Base-by-base conservation (phyloP, 441 rosid species). In the Omphalea diandra region DNA sequence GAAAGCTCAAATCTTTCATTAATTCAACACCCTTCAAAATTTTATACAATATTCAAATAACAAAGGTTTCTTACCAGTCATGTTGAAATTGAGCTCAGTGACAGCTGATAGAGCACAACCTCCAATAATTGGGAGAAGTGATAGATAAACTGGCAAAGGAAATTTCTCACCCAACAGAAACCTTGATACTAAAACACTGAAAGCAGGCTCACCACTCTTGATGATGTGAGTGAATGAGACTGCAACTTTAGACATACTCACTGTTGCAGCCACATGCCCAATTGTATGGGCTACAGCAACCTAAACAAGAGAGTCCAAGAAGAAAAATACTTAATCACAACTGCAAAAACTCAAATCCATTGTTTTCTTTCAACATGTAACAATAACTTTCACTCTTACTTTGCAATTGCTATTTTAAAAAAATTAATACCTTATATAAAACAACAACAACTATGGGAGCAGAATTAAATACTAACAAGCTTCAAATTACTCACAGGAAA, bases 261-360 rank as follows among this genome's bases (percentile, higher is more conserved):
- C 94, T 0, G 98, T 91, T 40, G 98, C 98, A 26, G 98, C 98
- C 56, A 94, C 98, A 80, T 94, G 98, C 63, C 98, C 97, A 12
- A 94, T 86, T 44, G 97, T 91, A 73, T 91, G 98, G 3, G 97
- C 98, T 71, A 94, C 88, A 0, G 97, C 98, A 73, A 94, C 98
- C 98, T 91, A 70, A 47, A 67, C 29, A 62, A 57, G 7, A 18
- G 73, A 65, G 59, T 27, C 41, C 60, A 67, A 1, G 38, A 11
- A 59, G 7, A 68, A 35, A 43, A 22, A 43, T 14, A 27, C 24
- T 24, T 11, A 50, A 63, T 73, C 55, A 52, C 32, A 31, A 69
- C 33, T 49, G 14, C 46, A 29, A 1, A 61, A 69, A 35, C 41
- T 5, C 40, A 29, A 52, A 8, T 65, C 47, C 43, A 18, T 3